Evolutionary conservation across 495 filamentous ascomycete species (phyloP).

Genomic region (Oleoguttula mirabilis): DNA sequence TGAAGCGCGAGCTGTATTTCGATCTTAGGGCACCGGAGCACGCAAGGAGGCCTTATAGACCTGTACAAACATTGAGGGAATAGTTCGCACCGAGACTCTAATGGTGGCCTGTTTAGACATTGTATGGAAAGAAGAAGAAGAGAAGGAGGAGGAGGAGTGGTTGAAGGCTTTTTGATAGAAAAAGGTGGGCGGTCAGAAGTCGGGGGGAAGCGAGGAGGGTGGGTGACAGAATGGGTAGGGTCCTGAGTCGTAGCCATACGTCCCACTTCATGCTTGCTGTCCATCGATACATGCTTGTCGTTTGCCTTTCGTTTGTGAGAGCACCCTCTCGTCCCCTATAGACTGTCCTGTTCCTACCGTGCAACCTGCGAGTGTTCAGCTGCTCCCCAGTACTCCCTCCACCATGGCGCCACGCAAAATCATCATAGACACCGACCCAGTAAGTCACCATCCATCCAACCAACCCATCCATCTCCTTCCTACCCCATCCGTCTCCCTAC

Average conservation of each 20-base stretch:
- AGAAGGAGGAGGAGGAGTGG: not conserved
- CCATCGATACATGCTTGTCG: too few relatives aligned
- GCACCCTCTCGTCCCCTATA: too few relatives aligned
- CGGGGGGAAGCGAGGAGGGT: not conserved
- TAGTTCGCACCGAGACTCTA: constrained; percentile 99
- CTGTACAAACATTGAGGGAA: constrained; percentile 84
- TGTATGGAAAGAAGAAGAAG: constrained; percentile 44
- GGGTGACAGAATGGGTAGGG: too few relatives aligned
- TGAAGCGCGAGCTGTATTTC: constrained; percentile 33
- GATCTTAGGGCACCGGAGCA: constrained; percentile 97
- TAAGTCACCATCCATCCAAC: constrained; percentile 10
- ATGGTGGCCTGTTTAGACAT: constrained; percentile 88
- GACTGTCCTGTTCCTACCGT: too few relatives aligned
- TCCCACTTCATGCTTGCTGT: too few relatives aligned
- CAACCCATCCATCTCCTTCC: not conserved
- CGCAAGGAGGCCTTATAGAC: constrained; percentile 66
- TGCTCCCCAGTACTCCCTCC: too few relatives aligned
- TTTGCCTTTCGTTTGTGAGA: too few relatives aligned
- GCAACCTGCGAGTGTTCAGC: too few relatives aligned
- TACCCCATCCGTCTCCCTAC: too few relatives aligned
- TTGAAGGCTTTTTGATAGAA: not conserved
- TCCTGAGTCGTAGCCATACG: too few relatives aligned
- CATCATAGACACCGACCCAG: constrained; percentile 89
- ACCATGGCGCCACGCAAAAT: constrained; percentile 43
- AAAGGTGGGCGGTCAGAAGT: not conserved